Base-by-base conservation (phyloP, 1,284 basidiomycete genomes). In the Rhodofomes roseus region DNA sequence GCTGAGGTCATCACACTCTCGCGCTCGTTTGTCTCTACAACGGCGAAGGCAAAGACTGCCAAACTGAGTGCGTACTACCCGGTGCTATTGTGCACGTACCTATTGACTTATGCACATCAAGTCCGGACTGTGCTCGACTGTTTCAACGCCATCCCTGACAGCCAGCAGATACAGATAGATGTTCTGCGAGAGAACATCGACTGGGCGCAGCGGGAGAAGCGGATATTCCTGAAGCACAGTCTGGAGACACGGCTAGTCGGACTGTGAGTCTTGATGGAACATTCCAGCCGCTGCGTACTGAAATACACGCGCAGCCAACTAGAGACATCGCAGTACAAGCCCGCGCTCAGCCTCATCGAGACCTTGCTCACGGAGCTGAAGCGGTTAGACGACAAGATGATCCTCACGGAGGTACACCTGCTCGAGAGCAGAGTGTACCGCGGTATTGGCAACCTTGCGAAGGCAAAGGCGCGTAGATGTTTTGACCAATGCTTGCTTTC, bases 1-100 rank as follows among this genome's bases (percentile, higher is more conserved):
- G 93, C 95, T 1, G 85, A 93, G 60, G 88, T 97, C 14, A 93
- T 98, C 57, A 90, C 87, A 0, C 83, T 90, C 34, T 96, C 94
- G 0, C 81, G 95, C 57, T 84, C 89, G 0, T 96, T 97, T 79
- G 95, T 98, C 87, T 90, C 92, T 0, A 90, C 91, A 16, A 95
- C 95, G 1, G 96, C 96, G 27, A 99, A 99, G 75, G 96, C 97
- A 8, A 99, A 99, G 78, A 98, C 96, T 0, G 96, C 96, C 2
- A 98, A 98, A 78, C 86, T 98, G 63, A 95, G 94, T 18, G 22
- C 23, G n/a, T 46, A 23, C 20, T 18, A 11, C 29, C 11, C 11
- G 25, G 37, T 11, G n/a, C 37, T 31, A 34, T 29, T 36, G 44
- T 46, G 59, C 57, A 34, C 37, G 59, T 31, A 62, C 66, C n/a